Percentiles rank a stretch among this genome's conserved stretches.
Evolutionary conservation across 1,284 basidiomycete species (phyloP).

Genomic region (Austroboletus sp.): DNA sequence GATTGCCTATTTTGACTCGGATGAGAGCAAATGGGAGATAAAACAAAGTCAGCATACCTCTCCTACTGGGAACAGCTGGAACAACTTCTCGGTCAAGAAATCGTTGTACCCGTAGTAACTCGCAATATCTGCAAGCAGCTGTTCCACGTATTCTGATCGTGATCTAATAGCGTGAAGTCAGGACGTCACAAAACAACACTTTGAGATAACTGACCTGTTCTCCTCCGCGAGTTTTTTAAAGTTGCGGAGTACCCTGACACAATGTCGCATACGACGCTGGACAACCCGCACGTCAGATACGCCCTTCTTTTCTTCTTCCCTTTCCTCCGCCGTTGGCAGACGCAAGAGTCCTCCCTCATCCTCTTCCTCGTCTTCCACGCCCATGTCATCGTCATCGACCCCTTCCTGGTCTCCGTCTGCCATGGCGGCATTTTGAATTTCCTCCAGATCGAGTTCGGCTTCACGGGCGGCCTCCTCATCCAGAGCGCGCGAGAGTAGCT

Average conservation of each 20-base stretch:
- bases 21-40: not conserved
- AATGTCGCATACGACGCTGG: slow-evolving; percentile 84
- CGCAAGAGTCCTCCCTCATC: slow-evolving; percentile 59
- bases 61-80: slow-evolving; percentile 86
- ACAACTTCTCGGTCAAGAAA: slow-evolving; percentile 90
- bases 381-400: slow-evolving; percentile 39
- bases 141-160: slow-evolving; percentile 84
- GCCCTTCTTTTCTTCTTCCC: slow-evolving; percentile 69
- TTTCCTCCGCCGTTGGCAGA: slow-evolving; percentile 76
- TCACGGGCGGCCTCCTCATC: slow-evolving; percentile 61
- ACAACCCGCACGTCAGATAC: slow-evolving; percentile 78
- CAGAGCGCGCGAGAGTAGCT: slow-evolving; percentile 64
- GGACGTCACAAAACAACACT: slow-evolving; percentile 8
- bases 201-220: slow-evolving; percentile 54
- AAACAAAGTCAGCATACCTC: slow-evolving; percentile 54
- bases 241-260: slow-evolving; percentile 73
- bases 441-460: slow-evolving; percentile 61
- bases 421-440: slow-evolving; percentile 50
- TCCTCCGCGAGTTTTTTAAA: slow-evolving; percentile 65
- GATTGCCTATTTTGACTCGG: slow-evolving; percentile 61
- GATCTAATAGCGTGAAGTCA: slow-evolving; percentile 44
- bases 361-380: slow-evolving; percentile 48
- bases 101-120: slow-evolving; percentile 98
- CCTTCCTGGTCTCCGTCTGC: slow-evolving; percentile 45
- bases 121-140: slow-evolving; percentile 82